Percentiles rank a stretch among this genome's conserved stretches.
Conservation (phyloP, 2,329 filamentous ascomycete genomes). For the Colletotrichum orchidophilum region DNA sequence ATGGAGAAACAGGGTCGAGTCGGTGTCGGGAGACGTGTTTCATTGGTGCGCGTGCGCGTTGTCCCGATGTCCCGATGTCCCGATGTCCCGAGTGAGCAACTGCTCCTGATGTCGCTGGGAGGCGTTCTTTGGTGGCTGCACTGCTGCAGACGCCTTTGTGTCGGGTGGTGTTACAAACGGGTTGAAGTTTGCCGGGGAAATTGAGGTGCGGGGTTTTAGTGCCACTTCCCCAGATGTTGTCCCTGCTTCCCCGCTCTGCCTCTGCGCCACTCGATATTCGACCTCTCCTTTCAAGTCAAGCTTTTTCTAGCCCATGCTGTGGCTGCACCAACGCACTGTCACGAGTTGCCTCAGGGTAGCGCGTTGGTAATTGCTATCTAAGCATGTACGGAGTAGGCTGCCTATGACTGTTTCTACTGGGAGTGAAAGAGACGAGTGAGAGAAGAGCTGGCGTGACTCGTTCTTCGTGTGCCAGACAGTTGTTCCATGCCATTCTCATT, state of each 20-base stretch:
- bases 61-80: background rate
- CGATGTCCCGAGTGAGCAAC: too few relatives aligned
- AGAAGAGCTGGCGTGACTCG: background rate
- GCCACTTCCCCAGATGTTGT: conserved; percentile 31
- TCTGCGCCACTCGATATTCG: background rate
- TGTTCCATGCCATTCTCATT: background rate
- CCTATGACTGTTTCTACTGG: background rate
- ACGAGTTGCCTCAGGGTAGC: background rate
- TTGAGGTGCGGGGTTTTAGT: conserved; percentile 33
- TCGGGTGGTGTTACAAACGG: background rate
- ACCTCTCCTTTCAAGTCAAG: conserved; percentile 10
- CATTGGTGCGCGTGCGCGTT: conserved; percentile 29
- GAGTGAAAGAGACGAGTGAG: too few relatives aligned
- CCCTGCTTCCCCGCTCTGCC: conserved; percentile 26
- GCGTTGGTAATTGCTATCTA: too few relatives aligned
- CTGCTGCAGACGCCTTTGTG: conserved; percentile 10
- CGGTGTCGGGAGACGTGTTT: conserved; percentile 5
- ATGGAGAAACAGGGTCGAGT: background rate
- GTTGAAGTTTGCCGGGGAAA: conserved; percentile 20
- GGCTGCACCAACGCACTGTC: background rate
- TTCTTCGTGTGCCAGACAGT: too few relatives aligned
- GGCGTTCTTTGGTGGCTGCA: background rate
- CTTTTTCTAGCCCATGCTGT: conserved; percentile 15
- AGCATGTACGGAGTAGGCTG: background rate
- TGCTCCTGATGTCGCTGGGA: background rate